Evolutionary conservation across 805 yeast genomes (phyloP).

Genomic region (Candida chauliodis): DNA sequence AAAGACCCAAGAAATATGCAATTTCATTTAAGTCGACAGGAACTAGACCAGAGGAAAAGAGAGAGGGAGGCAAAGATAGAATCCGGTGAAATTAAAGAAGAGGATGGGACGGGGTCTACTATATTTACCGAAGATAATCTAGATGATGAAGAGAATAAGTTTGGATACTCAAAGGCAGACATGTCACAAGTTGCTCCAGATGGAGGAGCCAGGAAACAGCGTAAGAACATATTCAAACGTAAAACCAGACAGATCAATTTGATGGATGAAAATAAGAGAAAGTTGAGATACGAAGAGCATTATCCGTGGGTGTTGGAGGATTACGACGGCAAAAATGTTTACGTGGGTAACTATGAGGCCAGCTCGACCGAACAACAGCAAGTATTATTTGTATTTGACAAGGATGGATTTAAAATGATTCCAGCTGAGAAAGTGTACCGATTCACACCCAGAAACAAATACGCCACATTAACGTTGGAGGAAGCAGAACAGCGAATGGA

Average conservation of each 20-base stretch:
- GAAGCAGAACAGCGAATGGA: conserved; percentile 97
- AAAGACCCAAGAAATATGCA: conserved; percentile 92
- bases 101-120: conserved; percentile 14
- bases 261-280: conserved; percentile 78
- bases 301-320: conserved; percentile 99
- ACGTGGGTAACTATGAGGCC: conserved; percentile 96
- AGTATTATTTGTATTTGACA: conserved; percentile 79
- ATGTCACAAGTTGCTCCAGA: conserved; percentile 84
- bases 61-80: conserved; percentile 27
- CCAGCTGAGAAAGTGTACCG: conserved; percentile 94
- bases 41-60: conserved; percentile 55
- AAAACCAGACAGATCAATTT: conserved; percentile 82
- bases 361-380: conserved; percentile 75
- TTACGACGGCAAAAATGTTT: conserved; percentile 88
- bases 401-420: conserved; percentile 85
- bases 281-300: conserved; percentile 88
- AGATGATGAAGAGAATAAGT: conserved; percentile 9
- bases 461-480: conserved; percentile 89
- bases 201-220: conserved; percentile 76
- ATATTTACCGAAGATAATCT: conserved; percentile 8
- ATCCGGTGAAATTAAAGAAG: conserved; percentile 18
- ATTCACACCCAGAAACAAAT: conserved; percentile 89
- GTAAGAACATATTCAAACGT: conserved; percentile 57
- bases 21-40: conserved; percentile 75
- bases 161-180: conserved; percentile 37